Percentiles rank a stretch among this genome's conserved stretches.
Conservation (phyloP, 306 rosid genomes). For the Crataegus laevigata region DNA sequence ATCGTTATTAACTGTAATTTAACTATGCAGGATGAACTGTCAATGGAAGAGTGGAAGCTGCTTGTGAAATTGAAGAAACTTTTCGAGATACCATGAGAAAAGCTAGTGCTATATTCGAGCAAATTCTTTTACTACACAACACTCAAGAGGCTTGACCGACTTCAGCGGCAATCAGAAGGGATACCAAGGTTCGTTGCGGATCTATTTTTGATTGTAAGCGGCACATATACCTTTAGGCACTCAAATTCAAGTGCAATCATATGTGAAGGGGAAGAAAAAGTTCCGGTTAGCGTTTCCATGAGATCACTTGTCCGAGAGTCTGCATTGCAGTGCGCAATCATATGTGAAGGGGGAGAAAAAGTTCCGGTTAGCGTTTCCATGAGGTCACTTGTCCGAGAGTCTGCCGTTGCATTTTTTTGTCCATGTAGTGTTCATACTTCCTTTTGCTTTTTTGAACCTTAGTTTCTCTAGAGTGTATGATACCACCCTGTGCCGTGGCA, state of each 20-base stretch:
- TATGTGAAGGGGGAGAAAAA: background rate
- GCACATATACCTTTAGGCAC: background rate
- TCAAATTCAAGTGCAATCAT: background rate
- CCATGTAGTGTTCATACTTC: background rate
- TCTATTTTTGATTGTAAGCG: background rate
- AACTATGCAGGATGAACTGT: conserved; percentile 59
- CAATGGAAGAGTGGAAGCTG: conserved; percentile 72
- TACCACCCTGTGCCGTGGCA: background rate
- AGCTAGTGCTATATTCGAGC: background rate
- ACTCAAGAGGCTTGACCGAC: background rate
- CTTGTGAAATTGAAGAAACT: conserved; percentile 70
- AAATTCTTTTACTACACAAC: background rate
- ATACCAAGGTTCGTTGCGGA: background rate
- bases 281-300: background rate
- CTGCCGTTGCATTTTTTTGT: background rate
- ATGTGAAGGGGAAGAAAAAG: background rate
- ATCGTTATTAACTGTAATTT: background rate
- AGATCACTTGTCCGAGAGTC: background rate
- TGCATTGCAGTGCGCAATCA: background rate
- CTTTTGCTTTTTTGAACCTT: background rate
- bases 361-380: background rate
- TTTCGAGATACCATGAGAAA: conserved; percentile 63
- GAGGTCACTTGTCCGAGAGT: background rate
- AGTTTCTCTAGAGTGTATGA: background rate
- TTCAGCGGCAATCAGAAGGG: background rate